phyloP scores from a whole-genome alignment of 192 early-diverging fungal species.

The Backusella luteola region DNA sequence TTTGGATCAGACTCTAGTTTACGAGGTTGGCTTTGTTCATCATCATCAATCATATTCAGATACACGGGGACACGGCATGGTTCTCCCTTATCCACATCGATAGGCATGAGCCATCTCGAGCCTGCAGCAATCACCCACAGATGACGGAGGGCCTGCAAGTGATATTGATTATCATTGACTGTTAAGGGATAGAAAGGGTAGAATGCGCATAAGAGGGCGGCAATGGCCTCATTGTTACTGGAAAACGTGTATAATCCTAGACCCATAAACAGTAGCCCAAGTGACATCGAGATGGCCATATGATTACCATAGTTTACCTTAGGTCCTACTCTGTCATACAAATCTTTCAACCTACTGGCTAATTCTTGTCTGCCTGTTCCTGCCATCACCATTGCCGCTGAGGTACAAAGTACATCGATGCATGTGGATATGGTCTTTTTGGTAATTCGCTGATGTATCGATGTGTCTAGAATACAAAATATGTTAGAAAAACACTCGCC shows the following conservation, averaged over 20 bases:
- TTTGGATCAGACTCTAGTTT: slow-evolving; percentile 15
- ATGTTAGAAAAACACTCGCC: too few relatives aligned
- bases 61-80: slow-evolving; percentile 57
- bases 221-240: slow-evolving; percentile 62
- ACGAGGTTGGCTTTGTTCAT: slow-evolving; percentile 13
- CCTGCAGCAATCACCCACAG: slow-evolving; percentile 80
- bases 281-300: slow-evolving; percentile 70
- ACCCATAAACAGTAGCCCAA: slow-evolving; percentile 77
- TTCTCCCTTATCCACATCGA: slow-evolving; percentile 58
- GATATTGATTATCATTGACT: slow-evolving; percentile 57
- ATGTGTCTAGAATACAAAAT: slow-evolving; percentile 35
- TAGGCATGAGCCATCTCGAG: slow-evolving; percentile 61
- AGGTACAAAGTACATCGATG: slow-evolving; percentile 62
- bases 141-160: slow-evolving; percentile 78
- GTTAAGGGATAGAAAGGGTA: slow-evolving; percentile 64
- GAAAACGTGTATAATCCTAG: slow-evolving; percentile 69
- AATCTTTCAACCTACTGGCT: slow-evolving; percentile 52
- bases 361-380: slow-evolving; percentile 75
- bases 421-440: slow-evolving; percentile 60
- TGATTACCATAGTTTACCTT: slow-evolving; percentile 70
- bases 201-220: slow-evolving; percentile 63
- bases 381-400: slow-evolving; percentile 72
- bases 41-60: slow-evolving; percentile 36
- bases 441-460: slow-evolving; percentile 63
- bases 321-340: slow-evolving; percentile 45